Evolutionary conservation across 2,329 filamentous ascomycete species (phyloP), one percentile per base, ranked within the genome.

Genomic region (Botrytis medusae): DNA sequence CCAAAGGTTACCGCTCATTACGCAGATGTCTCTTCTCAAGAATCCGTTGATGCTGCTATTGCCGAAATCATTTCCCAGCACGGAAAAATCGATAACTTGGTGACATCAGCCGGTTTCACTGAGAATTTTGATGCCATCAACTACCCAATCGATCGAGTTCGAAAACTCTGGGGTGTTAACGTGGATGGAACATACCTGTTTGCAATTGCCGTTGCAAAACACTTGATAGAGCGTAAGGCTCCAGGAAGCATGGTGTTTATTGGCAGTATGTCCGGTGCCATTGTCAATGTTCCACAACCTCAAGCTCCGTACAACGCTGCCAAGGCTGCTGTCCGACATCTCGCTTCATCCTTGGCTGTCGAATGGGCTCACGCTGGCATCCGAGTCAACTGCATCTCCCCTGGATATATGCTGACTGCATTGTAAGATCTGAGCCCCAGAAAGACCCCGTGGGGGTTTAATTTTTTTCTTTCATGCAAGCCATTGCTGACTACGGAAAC

Each of bases 41-140:
- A 90, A 67, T 95, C 93, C 10, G 95, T 98, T 75, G 90, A 92
- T 73, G 83, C 85, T 46, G 92, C 92, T 78, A 87, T 98, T 77
- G 85, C 86, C 54, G 91, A 94, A 74, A 72, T 95, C 77, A 81
- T 95, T 69, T 79, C 85, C 67, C 84, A 88, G 74, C 95, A 97
- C 81, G 91, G 91, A 83, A 92, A 92, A 82, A 94, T 98, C 78
- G 94, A 97, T 84, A 91, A 93, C 83, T 88, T 98, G 40, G 95
- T 98, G 79, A 98, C 95, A 40, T 97, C 94, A n/a, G 95, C 95
- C 68, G 95, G 95, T 63, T 97, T 98, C 85, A 96, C 93, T 22
- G 95, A 98, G 85, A 98, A 98, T 85, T 97, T 94, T 80, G 92
- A 97, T 79, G 95, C 95, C 64, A 92, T 95, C 79, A 90, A 91